Percentiles rank a stretch among this genome's conserved stretches.
Conservation (phyloP, 495 filamentous ascomycete genomes). For the Aspergillus diversus region DNA sequence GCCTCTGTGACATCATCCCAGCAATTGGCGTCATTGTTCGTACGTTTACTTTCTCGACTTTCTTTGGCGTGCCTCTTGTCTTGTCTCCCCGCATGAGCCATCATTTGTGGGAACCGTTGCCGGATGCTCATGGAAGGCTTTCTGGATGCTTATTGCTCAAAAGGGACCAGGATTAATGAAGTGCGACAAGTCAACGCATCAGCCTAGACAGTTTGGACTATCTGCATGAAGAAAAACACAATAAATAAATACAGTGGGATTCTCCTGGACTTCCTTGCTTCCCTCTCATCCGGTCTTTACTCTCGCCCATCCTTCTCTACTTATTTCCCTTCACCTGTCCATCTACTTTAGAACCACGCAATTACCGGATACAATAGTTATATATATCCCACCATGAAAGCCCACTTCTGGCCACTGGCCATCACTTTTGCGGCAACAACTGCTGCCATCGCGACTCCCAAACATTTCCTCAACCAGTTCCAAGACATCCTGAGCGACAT, state of each 20-base stretch:
- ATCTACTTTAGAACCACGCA: background rate
- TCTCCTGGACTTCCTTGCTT: background rate
- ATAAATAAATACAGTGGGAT: too few relatives aligned
- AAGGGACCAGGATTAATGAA: background rate
- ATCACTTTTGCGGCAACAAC: conserved; percentile 5
- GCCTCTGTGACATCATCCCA: background rate
- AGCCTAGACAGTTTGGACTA: background rate
- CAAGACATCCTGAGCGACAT: background rate
- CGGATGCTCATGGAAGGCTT: background rate
- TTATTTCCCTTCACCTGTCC: background rate
- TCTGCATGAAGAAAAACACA: too few relatives aligned
- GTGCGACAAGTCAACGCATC: background rate
- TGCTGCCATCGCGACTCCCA: conserved; percentile 4
- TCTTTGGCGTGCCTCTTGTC: background rate
- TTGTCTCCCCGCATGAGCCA: background rate
- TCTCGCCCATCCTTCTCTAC: background rate
- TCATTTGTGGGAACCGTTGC: background rate
- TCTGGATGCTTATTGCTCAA: background rate
- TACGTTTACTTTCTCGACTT: background rate
- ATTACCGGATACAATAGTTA: background rate
- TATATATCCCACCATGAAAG: conserved; percentile 8
- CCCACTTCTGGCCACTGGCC: conserved; percentile 7
- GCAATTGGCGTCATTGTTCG: background rate
- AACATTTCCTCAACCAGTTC: background rate
- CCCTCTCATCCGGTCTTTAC: background rate